Evolutionary conservation across 257 asterid genomes (phyloP).

Genomic region (Osmanthus fragrans): DNA sequence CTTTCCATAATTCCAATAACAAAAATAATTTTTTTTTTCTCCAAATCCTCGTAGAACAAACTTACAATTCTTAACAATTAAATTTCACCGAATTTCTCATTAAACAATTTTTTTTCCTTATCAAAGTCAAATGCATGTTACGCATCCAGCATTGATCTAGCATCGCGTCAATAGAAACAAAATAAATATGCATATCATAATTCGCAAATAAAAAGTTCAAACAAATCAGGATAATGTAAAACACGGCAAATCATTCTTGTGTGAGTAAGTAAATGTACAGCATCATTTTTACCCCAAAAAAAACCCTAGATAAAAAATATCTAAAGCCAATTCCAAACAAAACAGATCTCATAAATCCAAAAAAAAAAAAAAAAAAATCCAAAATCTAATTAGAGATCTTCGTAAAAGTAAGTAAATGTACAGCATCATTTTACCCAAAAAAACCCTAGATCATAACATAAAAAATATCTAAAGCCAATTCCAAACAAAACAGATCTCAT

Average conservation of each 20-base stretch:
- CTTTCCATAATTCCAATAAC: not conserved
- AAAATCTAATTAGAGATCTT: not conserved
- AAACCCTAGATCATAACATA: not conserved
- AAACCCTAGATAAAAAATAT: not conserved
- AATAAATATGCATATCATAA: not conserved
- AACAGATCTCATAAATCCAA: not conserved
- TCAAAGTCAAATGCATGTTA: not conserved
- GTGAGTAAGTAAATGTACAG: not conserved
- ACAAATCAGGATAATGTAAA: not conserved
- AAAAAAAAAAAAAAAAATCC: not conserved
- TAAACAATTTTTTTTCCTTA: not conserved
- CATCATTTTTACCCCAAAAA: not conserved
- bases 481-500: not conserved
- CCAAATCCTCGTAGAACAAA: not conserved
- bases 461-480: not conserved
- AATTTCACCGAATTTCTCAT: not conserved
- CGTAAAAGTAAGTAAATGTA: not conserved
- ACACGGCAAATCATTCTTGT: not conserved
- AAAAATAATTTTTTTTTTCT: not conserved
- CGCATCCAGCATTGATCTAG: not conserved
- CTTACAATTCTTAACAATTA: not conserved
- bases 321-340: not conserved
- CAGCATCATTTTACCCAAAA: not conserved
- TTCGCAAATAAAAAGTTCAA: not conserved
- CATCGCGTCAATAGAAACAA: not conserved